Evolutionary conservation across 1,139 yeast species (phyloP).

Genomic region (Casaregolazyma suthepensis): DNA sequence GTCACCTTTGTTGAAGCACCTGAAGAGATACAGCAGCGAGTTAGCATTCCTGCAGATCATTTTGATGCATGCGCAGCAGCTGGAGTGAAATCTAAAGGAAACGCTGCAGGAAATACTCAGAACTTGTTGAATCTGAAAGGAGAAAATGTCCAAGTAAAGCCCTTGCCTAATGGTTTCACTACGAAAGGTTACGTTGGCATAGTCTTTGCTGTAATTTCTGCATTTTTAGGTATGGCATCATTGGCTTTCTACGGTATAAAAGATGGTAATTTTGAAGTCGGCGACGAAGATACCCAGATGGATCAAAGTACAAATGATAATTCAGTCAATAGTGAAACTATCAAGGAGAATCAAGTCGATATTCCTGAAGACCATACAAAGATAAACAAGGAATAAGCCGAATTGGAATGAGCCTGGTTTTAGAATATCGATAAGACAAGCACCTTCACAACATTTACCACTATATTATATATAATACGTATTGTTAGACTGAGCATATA

Average conservation of each 20-base stretch:
- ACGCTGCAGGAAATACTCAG: slow-evolving; percentile 75
- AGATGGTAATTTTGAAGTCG: slow-evolving; percentile 37
- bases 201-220: slow-evolving; percentile 71
- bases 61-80: slow-evolving; percentile 51
- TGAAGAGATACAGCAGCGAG: slow-evolving; percentile 42
- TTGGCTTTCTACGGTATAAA: slow-evolving; percentile 79
- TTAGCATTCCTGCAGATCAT: slow-evolving; percentile 49
- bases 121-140: slow-evolving; percentile 65
- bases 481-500: too few species aligned
- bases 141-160: slow-evolving; percentile 56
- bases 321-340: neutral
- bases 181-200: slow-evolving; percentile 84
- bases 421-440: too few species aligned
- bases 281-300: slow-evolving; percentile 11
- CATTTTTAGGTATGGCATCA: slow-evolving; percentile 68
- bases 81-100: slow-evolving; percentile 52
- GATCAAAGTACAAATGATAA: neutral
- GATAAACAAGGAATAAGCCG: too few species aligned
- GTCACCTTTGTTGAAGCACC: slow-evolving; percentile 75
- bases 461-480: too few species aligned
- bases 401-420: too few species aligned
- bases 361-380: too few species aligned
- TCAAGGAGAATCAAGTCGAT: too few species aligned
- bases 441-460: too few species aligned
- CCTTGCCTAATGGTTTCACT: slow-evolving; percentile 83